phyloP scores from a whole-genome alignment of 2,329 filamentous ascomycete genomes.

The Monosporascus sp. region DNA sequence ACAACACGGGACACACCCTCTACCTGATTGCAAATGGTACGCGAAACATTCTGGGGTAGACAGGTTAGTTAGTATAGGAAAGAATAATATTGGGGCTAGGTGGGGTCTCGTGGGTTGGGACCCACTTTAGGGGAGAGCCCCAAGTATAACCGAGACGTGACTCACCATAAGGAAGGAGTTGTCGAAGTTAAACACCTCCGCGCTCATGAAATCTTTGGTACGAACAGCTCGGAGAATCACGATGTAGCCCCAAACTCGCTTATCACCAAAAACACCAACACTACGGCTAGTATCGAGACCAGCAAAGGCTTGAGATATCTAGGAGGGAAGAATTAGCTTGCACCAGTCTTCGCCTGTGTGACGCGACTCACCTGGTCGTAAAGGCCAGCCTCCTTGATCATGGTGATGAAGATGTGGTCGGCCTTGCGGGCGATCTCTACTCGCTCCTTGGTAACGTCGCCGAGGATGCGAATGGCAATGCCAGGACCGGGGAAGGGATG shows the following conservation, averaged over 20 bases:
- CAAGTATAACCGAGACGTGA: conserved; percentile 1
- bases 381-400: conserved; percentile 66
- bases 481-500: conserved; percentile 69
- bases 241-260: conserved; percentile 1
- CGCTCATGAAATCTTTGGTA: conserved; percentile 66
- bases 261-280: conserved; percentile 18
- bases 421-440: conserved; percentile 75
- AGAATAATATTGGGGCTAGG: background rate
- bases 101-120: too few species aligned
- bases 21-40: conserved; percentile 70
- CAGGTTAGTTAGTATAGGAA: conserved; percentile 27
- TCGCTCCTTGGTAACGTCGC: conserved; percentile 75
- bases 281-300: conserved; percentile 37
- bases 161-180: conserved; percentile 30
- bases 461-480: conserved; percentile 74
- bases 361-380: conserved; percentile 51
- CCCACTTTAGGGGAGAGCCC: too few species aligned
- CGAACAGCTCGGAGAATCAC: conserved; percentile 28
- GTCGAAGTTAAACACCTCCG: conserved; percentile 53
- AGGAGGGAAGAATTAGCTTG: conserved; percentile 3
- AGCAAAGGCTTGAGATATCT: conserved; percentile 45
- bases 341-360: background rate
- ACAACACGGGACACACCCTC: conserved; percentile 66
- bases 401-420: conserved; percentile 71
- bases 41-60: conserved; percentile 59